Conservation (phyloP, 148 eudicot species). For the Vaccinium vitisidaea region DNA sequence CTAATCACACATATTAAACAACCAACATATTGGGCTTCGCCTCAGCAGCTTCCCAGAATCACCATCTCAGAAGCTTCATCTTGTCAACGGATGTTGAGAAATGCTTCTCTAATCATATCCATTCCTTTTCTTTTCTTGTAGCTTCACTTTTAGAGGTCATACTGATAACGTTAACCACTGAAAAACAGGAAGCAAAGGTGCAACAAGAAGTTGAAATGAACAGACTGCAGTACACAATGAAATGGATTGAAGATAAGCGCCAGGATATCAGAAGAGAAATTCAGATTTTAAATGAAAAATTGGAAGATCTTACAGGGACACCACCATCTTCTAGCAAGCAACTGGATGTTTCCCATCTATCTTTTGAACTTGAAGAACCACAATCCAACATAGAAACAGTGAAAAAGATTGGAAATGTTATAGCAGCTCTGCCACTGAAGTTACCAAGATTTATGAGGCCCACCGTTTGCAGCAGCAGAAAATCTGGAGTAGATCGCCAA, state of each 20-base stretch:
- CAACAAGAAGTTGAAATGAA: slow-evolving; percentile 4
- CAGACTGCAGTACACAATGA: slow-evolving; percentile 22
- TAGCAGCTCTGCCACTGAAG: slow-evolving; percentile 4
- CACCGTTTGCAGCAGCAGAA: slow-evolving; percentile 25
- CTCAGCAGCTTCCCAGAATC: neutral
- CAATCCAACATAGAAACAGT: neutral
- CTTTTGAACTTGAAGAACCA: slow-evolving; percentile 8
- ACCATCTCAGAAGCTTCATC: neutral
- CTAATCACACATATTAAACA: neutral
- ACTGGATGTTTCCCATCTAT: slow-evolving; percentile 19
- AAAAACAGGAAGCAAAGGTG: neutral
- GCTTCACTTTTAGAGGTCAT: neutral
- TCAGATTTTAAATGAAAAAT: slow-evolving; percentile 16
- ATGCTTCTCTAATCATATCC: neutral
- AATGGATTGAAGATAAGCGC: slow-evolving; percentile 22
- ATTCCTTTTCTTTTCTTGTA: neutral
- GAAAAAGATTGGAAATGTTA: slow-evolving; percentile 4
- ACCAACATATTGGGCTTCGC: neutral
- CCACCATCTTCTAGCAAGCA: slow-evolving; percentile 15
- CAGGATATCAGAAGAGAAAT: slow-evolving; percentile 16
- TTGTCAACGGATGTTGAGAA: neutral
- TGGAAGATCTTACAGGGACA: slow-evolving; percentile 16
- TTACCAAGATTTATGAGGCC: slow-evolving; percentile 30
- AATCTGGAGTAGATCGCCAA: slow-evolving; percentile 13
- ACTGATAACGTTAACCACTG: neutral